Base-by-base conservation (phyloP, 2,329 filamentous ascomycete genomes). In the Drechslera avenae region DNA sequence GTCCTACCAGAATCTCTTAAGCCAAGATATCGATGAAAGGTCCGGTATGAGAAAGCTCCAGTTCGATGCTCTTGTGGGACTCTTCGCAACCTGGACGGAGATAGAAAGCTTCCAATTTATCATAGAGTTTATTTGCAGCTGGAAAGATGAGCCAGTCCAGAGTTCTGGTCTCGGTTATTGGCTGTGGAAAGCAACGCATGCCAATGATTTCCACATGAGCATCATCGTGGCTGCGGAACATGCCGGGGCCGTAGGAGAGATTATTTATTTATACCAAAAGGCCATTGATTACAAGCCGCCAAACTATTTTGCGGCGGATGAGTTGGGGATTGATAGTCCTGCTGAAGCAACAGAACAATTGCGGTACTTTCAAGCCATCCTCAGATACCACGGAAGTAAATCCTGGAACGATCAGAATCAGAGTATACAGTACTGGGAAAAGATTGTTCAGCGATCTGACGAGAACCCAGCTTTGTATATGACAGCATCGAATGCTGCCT, bases 341-440 rank as follows among this genome's bases (percentile, higher is more conserved):
- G 5, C 23, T 1, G 42, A 37, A 31, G 32, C 16, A 16, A 36
- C 42, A 1, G 8, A 5, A 31, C 14, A 36, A 5, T 9, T 45
- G 12, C 32, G 14, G 13, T 12, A 37, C 21, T 45, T 45, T 6
- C 42, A 45, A 12, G 42, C 42, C 3, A 32, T 31, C 4, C 42
- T 45, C 4, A 31, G 2, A 4, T 45, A 30, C 5, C 33, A 36
- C 3, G 42, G 42, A 12, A 31, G 42, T 3, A 14, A 0, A 6
- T 37, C 23, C 13, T 4, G 7, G 1, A 3, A 45, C 2, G 33
- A 45, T 37, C 42, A 45, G 1, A 4, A 31, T 16, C 21, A 0
- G 42, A 37, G 42, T 13, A 45, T 45, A 45, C 16, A 45, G 16
- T 12, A 1, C 21, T 45, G 42, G 42, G 42, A 45, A 16, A 21